Percentiles rank a stretch among this genome's conserved stretches.
Conservation (phyloP, 148 eudicot species). For the Persicaria maculosa region DNA sequence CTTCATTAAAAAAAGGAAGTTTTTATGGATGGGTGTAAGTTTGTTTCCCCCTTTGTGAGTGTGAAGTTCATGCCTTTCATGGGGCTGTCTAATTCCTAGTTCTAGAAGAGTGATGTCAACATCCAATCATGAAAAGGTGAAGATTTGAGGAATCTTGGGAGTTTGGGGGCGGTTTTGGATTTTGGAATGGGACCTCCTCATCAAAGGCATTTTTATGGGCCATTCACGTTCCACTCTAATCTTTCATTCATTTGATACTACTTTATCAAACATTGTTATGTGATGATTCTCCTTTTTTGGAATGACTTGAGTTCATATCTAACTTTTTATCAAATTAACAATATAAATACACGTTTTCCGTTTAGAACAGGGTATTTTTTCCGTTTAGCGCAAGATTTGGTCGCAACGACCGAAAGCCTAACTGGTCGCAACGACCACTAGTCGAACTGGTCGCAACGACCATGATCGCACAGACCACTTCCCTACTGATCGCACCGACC, state of each 20-base stretch:
- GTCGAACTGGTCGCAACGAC: too few species aligned
- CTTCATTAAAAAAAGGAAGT: background rate
- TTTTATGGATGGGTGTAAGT: background rate
- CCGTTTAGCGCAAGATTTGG: too few species aligned
- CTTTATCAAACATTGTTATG: background rate
- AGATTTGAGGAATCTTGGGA: slow-evolving; percentile 3
- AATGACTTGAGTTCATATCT: background rate
- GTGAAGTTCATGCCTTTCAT: background rate
- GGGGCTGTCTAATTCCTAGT: background rate
- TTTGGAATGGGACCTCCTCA: background rate
- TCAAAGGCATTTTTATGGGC: background rate
- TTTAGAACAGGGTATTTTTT: too few species aligned
- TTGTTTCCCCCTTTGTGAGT: background rate
- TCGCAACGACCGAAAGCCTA: too few species aligned
- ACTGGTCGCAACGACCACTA: too few species aligned
- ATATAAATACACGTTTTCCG: too few species aligned
- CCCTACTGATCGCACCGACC: too few species aligned
- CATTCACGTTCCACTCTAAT: background rate
- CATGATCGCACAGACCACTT: too few species aligned
- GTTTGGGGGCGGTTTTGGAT: background rate
- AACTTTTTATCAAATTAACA: too few species aligned
- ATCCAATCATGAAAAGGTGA: background rate
- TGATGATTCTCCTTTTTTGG: slow-evolving; percentile 2
- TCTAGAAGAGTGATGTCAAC: background rate
- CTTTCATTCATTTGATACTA: background rate